Evolutionary conservation across 2,329 filamentous ascomycete genomes (phyloP).

Genomic region (Alternaria conjuncta): DNA sequence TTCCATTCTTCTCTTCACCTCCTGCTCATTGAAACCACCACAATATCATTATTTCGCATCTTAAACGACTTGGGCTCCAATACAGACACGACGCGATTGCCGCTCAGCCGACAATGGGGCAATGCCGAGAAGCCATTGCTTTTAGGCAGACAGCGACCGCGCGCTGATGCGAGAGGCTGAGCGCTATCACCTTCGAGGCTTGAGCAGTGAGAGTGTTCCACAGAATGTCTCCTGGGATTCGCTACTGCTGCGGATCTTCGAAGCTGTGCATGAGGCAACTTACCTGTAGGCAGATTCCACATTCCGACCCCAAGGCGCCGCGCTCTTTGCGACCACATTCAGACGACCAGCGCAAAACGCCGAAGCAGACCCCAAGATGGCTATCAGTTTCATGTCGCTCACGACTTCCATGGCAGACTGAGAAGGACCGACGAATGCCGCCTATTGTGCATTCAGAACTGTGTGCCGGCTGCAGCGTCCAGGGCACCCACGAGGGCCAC

Average conservation of each 20-base stretch:
- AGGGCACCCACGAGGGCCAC: constrained; percentile 4
- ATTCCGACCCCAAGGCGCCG: not conserved
- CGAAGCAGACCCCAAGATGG: not conserved
- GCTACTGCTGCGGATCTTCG: not conserved
- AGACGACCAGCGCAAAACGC: not conserved
- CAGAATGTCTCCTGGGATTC: not conserved
- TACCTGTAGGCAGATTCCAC: not conserved
- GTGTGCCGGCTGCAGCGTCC: constrained; percentile 7
- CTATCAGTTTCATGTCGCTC: not conserved
- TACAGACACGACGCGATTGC: not conserved
- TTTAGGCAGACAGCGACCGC: not conserved
- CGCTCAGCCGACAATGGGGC: not conserved
- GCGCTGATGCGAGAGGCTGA: constrained; percentile 9
- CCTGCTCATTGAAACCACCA: not conserved
- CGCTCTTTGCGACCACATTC: not conserved
- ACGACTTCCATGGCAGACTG: not conserved
- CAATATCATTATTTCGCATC: not conserved
- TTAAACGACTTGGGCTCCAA: not conserved
- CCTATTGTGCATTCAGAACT: not conserved
- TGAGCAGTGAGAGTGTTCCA: constrained; percentile 1
- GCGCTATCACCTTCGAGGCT: not conserved
- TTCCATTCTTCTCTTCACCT: not conserved
- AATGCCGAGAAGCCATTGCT: not conserved
- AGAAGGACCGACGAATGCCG: not conserved
- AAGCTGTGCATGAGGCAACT: not conserved